A percentile compares a stretch with the other conserved stretches of the same genome.
Evolutionary conservation across 2,329 filamentous ascomycete species (phyloP).

Genomic region (Penicillium psychrosexuale): DNA sequence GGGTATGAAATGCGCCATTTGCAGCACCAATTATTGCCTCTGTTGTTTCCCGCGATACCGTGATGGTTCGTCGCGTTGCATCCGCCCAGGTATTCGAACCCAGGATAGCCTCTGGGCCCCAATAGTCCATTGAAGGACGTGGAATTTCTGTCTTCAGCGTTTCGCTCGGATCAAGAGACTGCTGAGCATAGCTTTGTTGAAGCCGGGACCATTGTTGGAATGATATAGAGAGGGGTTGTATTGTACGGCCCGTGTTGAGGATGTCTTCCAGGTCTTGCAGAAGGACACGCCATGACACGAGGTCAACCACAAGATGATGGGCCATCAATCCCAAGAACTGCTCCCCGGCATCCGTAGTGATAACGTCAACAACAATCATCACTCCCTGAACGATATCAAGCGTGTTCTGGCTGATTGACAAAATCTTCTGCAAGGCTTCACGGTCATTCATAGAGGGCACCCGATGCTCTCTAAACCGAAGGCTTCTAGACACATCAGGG

Average conservation of each 20-base stretch:
- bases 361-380: neutral
- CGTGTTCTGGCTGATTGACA: neutral
- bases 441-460: neutral
- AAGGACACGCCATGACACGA: conserved; percentile 17
- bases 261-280: conserved; percentile 14
- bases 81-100: neutral
- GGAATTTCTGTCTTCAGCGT: conserved; percentile 3
- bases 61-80: neutral
- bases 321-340: conserved; percentile 20
- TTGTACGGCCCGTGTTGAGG: neutral
- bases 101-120: neutral
- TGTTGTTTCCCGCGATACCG: neutral
- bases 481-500: neutral
- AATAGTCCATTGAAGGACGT: conserved; percentile 4
- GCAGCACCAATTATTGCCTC: conserved; percentile 6
- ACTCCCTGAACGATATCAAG: neutral
- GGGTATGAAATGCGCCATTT: conserved; percentile 12
- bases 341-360: neutral
- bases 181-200: neutral
- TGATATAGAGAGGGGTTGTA: conserved; percentile 2
- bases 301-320: conserved; percentile 16
- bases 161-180: neutral
- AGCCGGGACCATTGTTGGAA: conserved; percentile 21
- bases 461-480: neutral
- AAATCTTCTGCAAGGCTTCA: neutral